These are phyloP conservation scores for Ehretia macrophylla DNA, from an alignment of 257 asterid species.

Conservation along the genomic window DNA sequence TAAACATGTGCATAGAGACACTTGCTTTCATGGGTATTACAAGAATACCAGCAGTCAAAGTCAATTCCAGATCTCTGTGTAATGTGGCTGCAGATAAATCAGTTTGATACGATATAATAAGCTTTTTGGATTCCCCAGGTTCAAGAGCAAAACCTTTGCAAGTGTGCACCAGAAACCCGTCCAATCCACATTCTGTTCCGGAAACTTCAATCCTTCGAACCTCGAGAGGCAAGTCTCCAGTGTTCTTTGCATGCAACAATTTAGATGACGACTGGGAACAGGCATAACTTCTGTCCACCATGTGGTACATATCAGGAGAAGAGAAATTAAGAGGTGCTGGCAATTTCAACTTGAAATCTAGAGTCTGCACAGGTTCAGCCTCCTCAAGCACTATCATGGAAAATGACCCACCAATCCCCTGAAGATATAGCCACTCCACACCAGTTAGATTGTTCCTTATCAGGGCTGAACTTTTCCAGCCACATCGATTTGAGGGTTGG, in stretches of 20 bases:
- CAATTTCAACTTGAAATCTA: conserved; percentile 58
- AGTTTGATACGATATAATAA: conserved; percentile 50
- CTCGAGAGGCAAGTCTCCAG: conserved; percentile 76
- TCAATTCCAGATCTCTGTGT: conserved; percentile 72
- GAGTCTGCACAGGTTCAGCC: conserved; percentile 43
- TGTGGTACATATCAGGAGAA: conserved; percentile 31
- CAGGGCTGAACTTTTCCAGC: conserved; percentile 79
- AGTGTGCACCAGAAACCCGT: conserved; percentile 57
- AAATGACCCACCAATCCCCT: conserved; percentile 72
- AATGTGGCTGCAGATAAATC: conserved; percentile 63
- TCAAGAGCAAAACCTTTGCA: conserved; percentile 63
- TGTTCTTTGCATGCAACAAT: conserved; percentile 72
- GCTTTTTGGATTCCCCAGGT: conserved; percentile 72
- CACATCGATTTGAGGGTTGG: conserved; percentile 79
- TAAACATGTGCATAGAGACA: conserved; percentile 46
- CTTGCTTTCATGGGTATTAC: conserved; percentile 89
- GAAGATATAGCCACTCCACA: conserved; percentile 77
- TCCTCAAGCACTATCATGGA: conserved; percentile 66
- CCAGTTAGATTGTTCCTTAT: conserved; percentile 89
- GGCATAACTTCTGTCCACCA: conserved; percentile 27
- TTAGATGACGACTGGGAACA: conserved; percentile 55
- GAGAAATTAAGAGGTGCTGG: conserved; percentile 35
- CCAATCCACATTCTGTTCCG: conserved; percentile 69
- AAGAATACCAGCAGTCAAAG: conserved; percentile 53
- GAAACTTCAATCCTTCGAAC: conserved; percentile 55